Evolutionary conservation across 352 stramenopile genomes (phyloP).

Genomic region (Pythium apleroticum): DNA sequence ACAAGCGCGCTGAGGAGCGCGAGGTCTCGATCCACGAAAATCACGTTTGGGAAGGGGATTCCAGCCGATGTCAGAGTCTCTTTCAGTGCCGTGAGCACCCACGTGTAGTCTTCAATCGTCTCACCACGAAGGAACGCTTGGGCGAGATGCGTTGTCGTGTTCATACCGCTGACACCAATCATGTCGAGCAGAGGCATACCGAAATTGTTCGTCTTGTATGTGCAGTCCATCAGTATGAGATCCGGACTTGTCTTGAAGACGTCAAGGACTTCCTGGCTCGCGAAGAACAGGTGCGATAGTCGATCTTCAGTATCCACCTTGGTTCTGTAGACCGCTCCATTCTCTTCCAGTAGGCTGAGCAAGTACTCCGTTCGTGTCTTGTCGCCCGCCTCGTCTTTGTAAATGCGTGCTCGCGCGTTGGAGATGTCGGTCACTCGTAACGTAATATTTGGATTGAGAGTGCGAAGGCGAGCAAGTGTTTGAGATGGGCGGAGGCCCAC

Average conservation of each 20-base stretch:
- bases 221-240: slow-evolving; percentile 29
- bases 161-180: slow-evolving; percentile 28
- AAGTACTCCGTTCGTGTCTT: not conserved
- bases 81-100: not conserved
- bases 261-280: not conserved
- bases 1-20: not conserved
- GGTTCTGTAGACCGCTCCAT: not conserved
- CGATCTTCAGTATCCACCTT: not conserved
- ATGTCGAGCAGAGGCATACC: slow-evolving; percentile 29
- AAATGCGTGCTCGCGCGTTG: too few relatives aligned
- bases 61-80: not conserved
- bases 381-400: too few relatives aligned
- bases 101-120: not conserved
- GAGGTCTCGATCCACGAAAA: slow-evolving; percentile 2
- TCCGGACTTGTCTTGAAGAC: not conserved
- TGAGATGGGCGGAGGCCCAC: too few relatives aligned
- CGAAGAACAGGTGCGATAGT: not conserved
- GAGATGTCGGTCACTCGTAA: too few relatives aligned
- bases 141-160: slow-evolving; percentile 10
- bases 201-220: slow-evolving; percentile 30
- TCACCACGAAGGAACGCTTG: not conserved
- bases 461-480: too few relatives aligned
- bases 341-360: not conserved
- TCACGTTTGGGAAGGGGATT: not conserved
- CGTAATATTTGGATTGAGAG: too few relatives aligned